These are phyloP conservation scores for Pyrenula massariospora DNA, from an alignment of 495 filamentous ascomycete species.

Conservation along the genomic window DNA sequence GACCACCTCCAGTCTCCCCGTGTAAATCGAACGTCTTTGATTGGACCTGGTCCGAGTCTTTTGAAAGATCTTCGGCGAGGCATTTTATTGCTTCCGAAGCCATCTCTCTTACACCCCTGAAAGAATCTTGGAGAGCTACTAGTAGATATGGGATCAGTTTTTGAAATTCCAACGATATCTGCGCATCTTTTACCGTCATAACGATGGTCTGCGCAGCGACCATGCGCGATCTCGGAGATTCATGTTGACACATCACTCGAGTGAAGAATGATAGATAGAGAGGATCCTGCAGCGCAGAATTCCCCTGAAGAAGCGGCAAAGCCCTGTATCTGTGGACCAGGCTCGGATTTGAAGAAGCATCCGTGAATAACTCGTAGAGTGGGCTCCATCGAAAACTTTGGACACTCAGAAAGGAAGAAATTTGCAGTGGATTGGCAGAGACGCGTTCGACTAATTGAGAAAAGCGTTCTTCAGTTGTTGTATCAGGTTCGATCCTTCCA, in stretches of 20 bases:
- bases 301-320: constrained; percentile 43
- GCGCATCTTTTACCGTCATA: not conserved
- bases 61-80: not conserved
- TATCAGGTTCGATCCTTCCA: constrained; percentile 23
- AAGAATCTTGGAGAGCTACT: constrained; percentile 59
- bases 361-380: constrained; percentile 51
- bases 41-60: not conserved
- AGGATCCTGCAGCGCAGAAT: constrained; percentile 41
- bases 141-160: constrained; percentile 67
- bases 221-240: constrained; percentile 30
- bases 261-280: constrained; percentile 69
- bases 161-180: constrained; percentile 45
- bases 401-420: not conserved
- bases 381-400: not conserved
- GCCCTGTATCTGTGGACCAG: constrained; percentile 45
- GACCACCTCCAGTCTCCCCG: not conserved
- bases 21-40: not conserved
- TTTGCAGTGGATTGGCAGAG: not conserved
- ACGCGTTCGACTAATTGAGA: not conserved
- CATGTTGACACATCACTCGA: constrained; percentile 47
- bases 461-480: constrained; percentile 13
- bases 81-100: constrained; percentile 47
- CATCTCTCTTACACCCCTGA: constrained; percentile 60
- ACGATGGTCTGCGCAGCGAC: constrained; percentile 54
- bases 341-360: constrained; percentile 35